Conservation (phyloP, 1,139 yeast species). For the Zhuliangozyma blackwelliae region DNA sequence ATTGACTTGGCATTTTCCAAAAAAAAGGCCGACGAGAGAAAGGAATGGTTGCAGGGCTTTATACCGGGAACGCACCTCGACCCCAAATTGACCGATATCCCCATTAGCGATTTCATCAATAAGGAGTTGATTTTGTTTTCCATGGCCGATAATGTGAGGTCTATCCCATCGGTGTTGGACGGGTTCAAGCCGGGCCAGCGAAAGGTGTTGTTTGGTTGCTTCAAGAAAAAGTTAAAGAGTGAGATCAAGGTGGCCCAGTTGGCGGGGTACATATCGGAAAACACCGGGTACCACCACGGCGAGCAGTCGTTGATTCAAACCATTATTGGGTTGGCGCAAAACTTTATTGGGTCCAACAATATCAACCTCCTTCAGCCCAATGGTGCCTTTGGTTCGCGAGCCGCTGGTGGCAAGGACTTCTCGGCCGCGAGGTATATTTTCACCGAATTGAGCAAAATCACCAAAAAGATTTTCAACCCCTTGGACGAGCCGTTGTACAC, state of each 20-base stretch:
- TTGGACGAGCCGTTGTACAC: conserved; percentile 75
- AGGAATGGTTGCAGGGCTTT: conserved; percentile 90
- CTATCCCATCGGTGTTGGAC: conserved; percentile 91
- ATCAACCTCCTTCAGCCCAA: conserved; percentile 80
- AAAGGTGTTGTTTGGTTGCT: conserved; percentile 84
- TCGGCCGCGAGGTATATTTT: conserved; percentile 98
- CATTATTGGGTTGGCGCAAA: conserved; percentile 91
- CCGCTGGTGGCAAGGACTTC: conserved; percentile 96
- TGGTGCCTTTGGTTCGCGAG: conserved; percentile 97
- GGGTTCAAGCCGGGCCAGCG: conserved; percentile 98
- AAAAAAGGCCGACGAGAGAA: conserved; percentile 94
- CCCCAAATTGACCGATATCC: conserved; percentile 71
- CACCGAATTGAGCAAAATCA: conserved; percentile 75
- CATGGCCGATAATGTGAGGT: conserved; percentile 94
- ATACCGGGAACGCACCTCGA: conserved; percentile 92
- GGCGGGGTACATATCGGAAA: conserved; percentile 85
- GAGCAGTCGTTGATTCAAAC: conserved; percentile 85
- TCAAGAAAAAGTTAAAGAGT: conserved; percentile 68
- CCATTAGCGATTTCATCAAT: conserved; percentile 90
- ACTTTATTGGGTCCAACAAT: conserved; percentile 90
- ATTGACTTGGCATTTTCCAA: conserved; percentile 95
- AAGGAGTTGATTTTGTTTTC: conserved; percentile 92
- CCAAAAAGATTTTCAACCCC: conserved; percentile 72
- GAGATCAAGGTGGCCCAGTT: conserved; percentile 91
- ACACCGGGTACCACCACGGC: conserved; percentile 96